phyloP scores from a whole-genome alignment of 345 rosid species.

The Zanthoxylum bungeanum region DNA sequence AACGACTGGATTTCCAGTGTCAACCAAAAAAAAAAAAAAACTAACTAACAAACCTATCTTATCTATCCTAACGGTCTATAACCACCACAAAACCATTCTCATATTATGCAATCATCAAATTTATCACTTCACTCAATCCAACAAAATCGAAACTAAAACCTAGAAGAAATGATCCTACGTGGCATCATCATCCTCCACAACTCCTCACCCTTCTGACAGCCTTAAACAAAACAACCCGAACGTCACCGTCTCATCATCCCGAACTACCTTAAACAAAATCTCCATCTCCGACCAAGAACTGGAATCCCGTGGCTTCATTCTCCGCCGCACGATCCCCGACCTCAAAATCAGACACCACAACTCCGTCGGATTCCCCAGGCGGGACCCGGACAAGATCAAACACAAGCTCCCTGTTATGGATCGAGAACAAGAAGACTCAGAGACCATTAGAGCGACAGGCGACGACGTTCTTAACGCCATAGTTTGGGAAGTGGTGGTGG shows the following conservation, averaged over 20 bases:
- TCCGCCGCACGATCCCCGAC: conserved; percentile 54
- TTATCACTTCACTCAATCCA: background rate
- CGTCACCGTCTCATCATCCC: conserved; percentile 14
- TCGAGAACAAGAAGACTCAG: conserved; percentile 53
- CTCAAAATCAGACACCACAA: conserved; percentile 77
- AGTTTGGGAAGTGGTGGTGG: conserved; percentile 97
- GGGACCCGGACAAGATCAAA: conserved; percentile 72
- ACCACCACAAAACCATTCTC: background rate
- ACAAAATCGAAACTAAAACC: background rate
- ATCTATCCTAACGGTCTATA: background rate
- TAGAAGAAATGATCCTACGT: conserved; percentile 47
- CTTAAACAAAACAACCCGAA: conserved; percentile 21
- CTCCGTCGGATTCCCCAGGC: conserved; percentile 85
- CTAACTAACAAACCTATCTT: background rate
- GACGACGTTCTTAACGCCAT: conserved; percentile 92
- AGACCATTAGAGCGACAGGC: conserved; percentile 81
- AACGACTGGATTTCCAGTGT: too few species aligned
- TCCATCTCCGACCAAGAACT: conserved; percentile 68
- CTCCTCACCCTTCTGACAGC: conserved; percentile 36
- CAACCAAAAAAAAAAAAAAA: too few species aligned
- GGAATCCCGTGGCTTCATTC: conserved; percentile 61
- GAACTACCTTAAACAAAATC: conserved; percentile 27
- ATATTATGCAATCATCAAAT: too few species aligned
- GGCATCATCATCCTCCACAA: conserved; percentile 47
- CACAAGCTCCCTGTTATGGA: conserved; percentile 70